Evolutionary conservation across 495 filamentous ascomycete genomes (phyloP), one percentile per base, ranked within the genome.

Genomic region (Neurospora tetrasperma): DNA sequence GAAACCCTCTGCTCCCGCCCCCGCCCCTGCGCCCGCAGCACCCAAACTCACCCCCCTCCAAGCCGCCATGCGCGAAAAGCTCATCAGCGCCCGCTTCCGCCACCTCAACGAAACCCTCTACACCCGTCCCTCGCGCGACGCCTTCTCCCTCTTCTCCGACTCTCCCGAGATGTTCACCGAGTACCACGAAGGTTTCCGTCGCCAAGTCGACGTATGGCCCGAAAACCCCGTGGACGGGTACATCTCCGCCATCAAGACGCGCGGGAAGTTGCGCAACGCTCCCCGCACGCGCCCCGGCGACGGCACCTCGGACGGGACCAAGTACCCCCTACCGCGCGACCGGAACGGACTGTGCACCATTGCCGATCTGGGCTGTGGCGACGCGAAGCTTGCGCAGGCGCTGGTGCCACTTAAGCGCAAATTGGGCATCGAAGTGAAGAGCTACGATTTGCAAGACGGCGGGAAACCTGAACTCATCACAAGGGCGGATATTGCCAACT

Each of bases 81-180:
- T 99, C 71, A 86, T 94, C 72, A 94, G 93, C 6, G 94, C 96
- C 16, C 95, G 96, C 73, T 99, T 99, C 88, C 94, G 96, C 75
- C 93, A 98, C 80, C 89, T 99, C 74, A 99, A 99, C 83, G 90
- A 99, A 83, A 94, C 92, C 5, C 91, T 98, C 35, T 98, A 98
- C 82, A 98, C 94, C 12, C 93, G 91, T 7, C 91, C 94, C 18
- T 99, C 96, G 2, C 80, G 84, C 59, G 88, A 94, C 69, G 90
- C 94, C 18, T 88, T 95, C 72, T 80, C 88, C 72, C 88, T 97
- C 46, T 98, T 98, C 85, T 80, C 85, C 48, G 80, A 89, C 10
- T 92, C 90, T 73, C 96, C 96, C 0, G 92, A 96, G 74, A 91
- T 97, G 84, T 99, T 97, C 84, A 84, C 88, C 54, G 93, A 98